Base-by-base conservation (phyloP, 176 grass and related monocot genomes). In the Paspalum vaginatum region DNA sequence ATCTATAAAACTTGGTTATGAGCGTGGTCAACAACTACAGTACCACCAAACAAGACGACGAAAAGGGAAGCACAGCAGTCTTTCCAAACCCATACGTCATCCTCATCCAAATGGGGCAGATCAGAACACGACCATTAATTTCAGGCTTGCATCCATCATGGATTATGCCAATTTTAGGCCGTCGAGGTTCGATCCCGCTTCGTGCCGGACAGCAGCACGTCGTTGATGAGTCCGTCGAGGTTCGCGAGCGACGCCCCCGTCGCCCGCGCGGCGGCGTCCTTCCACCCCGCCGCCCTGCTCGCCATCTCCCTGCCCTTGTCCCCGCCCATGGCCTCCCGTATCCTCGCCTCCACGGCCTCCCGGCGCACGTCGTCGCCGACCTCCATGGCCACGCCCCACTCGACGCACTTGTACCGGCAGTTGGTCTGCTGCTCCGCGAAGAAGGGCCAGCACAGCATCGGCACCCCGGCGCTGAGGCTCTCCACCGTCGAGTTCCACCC, bases 401-500 rank as follows among this genome's bases (percentile, higher is more conserved):
- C 81, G 8, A 37, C 47, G 70, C 85, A 84, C 76, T 40, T 43
- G 70, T 87, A 91, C 63, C 68, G 57, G 57, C 49, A 76, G 76
- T 91, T 91, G 7, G 85, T 80, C 63, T 84, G 85, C 77, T 87
- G 80, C 56, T 91, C 89, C 0, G 70, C 80, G 70, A 80, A 76
- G 85, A 79, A 87, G 0, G 89, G 89, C 89, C 85, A 87, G 76
- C 80, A 81, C 21, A 87, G 61, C 89, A 91, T 84, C 2, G 85
- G 81, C 85, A 87, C 85, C 2, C 85, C 68, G 12, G 61, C 48
- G 80, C 24, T 2, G 2, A 87, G 47, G 55, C 69, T 47, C 84
- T 98, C 95, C 72, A 77, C 1, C 25, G 89, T 92, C 6, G 91
- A 97, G 91, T 97, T 97, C 94, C 94, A 97, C 22, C 94, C 91